Evolutionary conservation across 352 stramenopile species (phyloP), one percentile per base, ranked within the genome.

Genomic region (Pythium oligandrum): DNA sequence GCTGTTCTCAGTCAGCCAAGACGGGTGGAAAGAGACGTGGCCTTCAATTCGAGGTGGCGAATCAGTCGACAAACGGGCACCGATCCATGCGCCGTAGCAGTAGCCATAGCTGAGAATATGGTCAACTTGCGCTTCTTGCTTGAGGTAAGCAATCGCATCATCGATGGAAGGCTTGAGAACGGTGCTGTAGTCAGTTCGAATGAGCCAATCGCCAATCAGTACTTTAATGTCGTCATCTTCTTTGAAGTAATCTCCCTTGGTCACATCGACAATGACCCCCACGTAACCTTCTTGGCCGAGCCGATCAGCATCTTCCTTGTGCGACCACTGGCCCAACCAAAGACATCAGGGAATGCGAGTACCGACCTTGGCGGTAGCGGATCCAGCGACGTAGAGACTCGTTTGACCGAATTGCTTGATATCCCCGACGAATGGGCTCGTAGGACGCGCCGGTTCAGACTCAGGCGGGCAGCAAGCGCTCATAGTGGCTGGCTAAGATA

Each of bases 341-440:
- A 78, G 44, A 79, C 67, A 40, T 82, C 69, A 0, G 66, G 71
- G 37, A 81, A 51, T 12, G 65, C 45, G 5, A 84, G 39, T 17
- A 84, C 68, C 68, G 40, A 60, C 55, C 44, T 61, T 76, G 52
- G 62, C 39, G 3, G 48, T 53, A 2, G 49, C 8, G 0, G 66
- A 68, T 0, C 57, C 63, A 1, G 66, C 53, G 43, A 68, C 63
- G 47, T 72, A 78, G n/a, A 82, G 35, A 7, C 44, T 55, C 4
- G 71, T 77, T 31, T 63, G 34, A n/a, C 53, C 45, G 40, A 66
- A 68, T 2, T 48, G 66, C 51, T 64, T 71, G 34, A 48, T 56
- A 11, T 36, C 39, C 4, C 61, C 61, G 4, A 30, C 17, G 38
- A 17, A 31, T 8, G 48, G n/a, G 35, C 50, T 47, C 10, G 45